Evolutionary conservation across 331 rosid genomes (phyloP), one percentile per base, ranked within the genome.

Genomic region (Rhamnella rubrinervis): DNA sequence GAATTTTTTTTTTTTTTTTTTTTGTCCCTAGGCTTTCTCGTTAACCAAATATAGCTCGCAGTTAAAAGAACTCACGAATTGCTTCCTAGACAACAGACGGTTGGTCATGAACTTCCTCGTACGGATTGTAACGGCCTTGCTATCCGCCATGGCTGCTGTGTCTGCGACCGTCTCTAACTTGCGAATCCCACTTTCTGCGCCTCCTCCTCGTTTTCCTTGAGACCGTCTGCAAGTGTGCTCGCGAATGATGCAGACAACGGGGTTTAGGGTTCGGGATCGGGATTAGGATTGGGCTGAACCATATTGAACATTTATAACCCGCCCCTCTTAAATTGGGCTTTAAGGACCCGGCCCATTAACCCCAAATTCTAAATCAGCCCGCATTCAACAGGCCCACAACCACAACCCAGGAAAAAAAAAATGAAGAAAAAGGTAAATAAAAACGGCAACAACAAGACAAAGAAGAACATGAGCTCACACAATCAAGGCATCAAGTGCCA

Each of bases 81-180:
- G 81, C 73, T 77, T 77, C 71, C 77, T 77, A 21, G 81, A 65
- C 18, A 71, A 77, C 25, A 77, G 81, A 19, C 81, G 81, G 31
- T 77, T 77, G 39, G 81, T 77, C 81, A 77, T 71, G 64, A 71
- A 77, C 63, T 77, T 77, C 65, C 81, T 66, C n/a, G 77, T 77
- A 19, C 73, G 81, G 46, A 77, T 71, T 13, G 81, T 77, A 50
- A 77, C 77, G n/a, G 77, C 81, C 61, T 77, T 76, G 72, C 59
- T 71, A 49, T 77, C 81, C 19, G 81, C 77, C 81, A 77, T 77
- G 67, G 77, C 31, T 51, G 77, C 31, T 51, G 1, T 31, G 57
- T 55, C 49, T 35, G 46, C 37, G 3, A 2, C 49, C 2, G 49
- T 14, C 49, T 44, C 3, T 44, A 1, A 44, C 49, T 44, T 44